Evolutionary conservation across 1,139 yeast genomes (phyloP).

Genomic region (Wickerhamomyces sp.): DNA sequence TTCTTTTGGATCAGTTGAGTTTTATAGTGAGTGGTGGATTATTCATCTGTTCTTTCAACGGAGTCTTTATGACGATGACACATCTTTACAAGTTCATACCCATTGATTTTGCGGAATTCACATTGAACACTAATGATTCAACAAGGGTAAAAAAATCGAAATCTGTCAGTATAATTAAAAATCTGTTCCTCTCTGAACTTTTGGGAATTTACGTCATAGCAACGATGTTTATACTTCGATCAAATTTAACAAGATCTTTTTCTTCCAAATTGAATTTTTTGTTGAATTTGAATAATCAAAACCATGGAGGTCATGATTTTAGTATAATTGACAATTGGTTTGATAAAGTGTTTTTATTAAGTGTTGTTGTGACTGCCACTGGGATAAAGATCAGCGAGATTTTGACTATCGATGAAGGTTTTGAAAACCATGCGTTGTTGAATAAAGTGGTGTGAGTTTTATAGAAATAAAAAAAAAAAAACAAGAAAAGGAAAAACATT

Average conservation of each 20-base stretch:
- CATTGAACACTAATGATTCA: conserved; percentile 2
- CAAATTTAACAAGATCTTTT: conserved; percentile 61
- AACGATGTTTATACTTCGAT: conserved; percentile 70
- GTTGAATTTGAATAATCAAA: conserved; percentile 12
- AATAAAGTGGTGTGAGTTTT: conserved; percentile 17
- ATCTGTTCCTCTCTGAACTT: conserved; percentile 59
- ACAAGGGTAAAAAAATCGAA: conserved; percentile 6
- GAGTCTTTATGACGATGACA: conserved; percentile 22
- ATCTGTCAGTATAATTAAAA: conserved; percentile 29
- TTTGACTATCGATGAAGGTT: conserved; percentile 17
- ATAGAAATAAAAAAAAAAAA: too few species aligned
- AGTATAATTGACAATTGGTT: conserved; percentile 70
- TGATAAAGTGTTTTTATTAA: conserved; percentile 62
- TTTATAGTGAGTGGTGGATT: conserved; percentile 20
- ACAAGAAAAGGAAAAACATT: too few species aligned
- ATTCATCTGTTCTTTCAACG: conserved; percentile 22
- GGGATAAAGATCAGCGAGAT: conserved; percentile 31
- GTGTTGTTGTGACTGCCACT: conserved; percentile 48
- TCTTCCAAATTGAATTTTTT: conserved; percentile 31
- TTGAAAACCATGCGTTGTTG: conserved; percentile 15
- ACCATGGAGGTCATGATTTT: conserved; percentile 27
- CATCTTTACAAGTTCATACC: conserved; percentile 23
- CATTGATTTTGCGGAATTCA: conserved; percentile 14
- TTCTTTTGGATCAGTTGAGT: conserved; percentile 18
- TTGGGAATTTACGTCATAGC: conserved; percentile 78